Base-by-base conservation (phyloP, 1,139 yeast genomes). In the Yamadazyma siamensis region DNA sequence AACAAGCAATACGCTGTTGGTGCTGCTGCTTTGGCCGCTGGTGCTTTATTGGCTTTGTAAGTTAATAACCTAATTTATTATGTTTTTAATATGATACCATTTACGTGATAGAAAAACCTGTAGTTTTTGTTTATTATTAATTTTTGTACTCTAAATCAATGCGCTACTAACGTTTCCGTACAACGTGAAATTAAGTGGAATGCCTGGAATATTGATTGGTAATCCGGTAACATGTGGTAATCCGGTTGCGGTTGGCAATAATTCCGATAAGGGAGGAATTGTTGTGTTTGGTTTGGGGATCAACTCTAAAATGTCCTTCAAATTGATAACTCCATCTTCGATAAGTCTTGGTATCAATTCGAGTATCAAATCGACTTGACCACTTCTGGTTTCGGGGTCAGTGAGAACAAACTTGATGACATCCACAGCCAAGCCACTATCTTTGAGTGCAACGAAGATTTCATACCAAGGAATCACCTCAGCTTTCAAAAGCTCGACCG, bases 41-140 rank as follows among this genome's bases (percentile, higher is more conserved):
- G 70, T 61, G 70, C 70, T 59, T 62, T 64, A 55, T 62, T 64
- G 55, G 71, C 70, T 62, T 61, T 65, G 55, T 65, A 64, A 63
- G 61, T 41, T 35, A 32, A 23, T 21, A 31, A 20, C 23, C 27
- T 31, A 22, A 23, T 36, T 24, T 30, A 26, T 35, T 35, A 16
- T 17, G 31, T 31, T 32, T 36, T 36, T 40, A 41, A 43, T 43
- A 40, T 43, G 46, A 43, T 43, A 43, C 45, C 47, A 29, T 39
- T 32, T 27, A 32, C 27, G 29, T 31, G 23, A 26, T 27, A 16
- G n/a, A n/a, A n/a, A n/a, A 22, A n/a, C n/a, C 13, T 21, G 12
- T 16, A 11, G 15, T 26, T 23, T 31, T 15, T 27, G 17, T 27
- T 10, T 22, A 18, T 18, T 18, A 18, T 8, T 8, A 8, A 8